phyloP scores from a whole-genome alignment of 208 protist genomes.

The Strigomonas oncopelti region DNA sequence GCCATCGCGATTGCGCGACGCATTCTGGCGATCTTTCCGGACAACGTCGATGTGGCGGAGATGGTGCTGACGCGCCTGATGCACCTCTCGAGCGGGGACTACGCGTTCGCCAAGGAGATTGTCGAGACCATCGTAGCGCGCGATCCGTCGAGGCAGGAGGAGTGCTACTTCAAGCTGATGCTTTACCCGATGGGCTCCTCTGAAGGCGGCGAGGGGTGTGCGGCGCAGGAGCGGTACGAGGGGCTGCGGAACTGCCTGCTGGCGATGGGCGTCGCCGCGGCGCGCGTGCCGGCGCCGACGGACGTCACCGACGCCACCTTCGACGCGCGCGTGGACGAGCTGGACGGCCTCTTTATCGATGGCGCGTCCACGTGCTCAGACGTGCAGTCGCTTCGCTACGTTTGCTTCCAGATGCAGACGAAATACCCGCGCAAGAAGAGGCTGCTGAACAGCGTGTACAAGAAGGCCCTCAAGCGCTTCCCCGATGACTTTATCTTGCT shows the following conservation, averaged over 20 bases:
- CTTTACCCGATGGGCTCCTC: no score
- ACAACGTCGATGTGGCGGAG: no score
- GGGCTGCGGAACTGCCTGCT: neutral
- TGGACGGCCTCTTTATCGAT: slow-evolving; percentile 5
- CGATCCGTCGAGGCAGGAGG: no score
- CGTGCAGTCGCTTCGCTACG: neutral
- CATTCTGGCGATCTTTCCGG: no score
- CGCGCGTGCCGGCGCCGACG: neutral
- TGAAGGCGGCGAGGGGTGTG: no score
- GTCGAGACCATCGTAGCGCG: no score
- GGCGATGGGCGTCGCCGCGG: neutral
- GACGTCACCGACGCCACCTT: neutral
- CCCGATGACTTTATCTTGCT: neutral
- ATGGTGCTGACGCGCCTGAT: no score
- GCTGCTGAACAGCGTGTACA: slow-evolving; percentile 2
- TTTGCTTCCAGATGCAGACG: neutral
- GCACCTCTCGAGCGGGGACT: no score
- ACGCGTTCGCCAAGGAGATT: no score
- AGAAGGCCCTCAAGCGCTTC: neutral
- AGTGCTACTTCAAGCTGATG: no score
- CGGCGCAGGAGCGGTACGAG: neutral
- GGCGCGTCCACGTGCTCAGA: neutral
- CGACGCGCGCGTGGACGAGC: neutral
- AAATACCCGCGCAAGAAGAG: neutral
- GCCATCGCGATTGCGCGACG: no score